Conservation (phyloP, 1,284 basidiomycete species). For the Volvariella surrecta region DNA sequence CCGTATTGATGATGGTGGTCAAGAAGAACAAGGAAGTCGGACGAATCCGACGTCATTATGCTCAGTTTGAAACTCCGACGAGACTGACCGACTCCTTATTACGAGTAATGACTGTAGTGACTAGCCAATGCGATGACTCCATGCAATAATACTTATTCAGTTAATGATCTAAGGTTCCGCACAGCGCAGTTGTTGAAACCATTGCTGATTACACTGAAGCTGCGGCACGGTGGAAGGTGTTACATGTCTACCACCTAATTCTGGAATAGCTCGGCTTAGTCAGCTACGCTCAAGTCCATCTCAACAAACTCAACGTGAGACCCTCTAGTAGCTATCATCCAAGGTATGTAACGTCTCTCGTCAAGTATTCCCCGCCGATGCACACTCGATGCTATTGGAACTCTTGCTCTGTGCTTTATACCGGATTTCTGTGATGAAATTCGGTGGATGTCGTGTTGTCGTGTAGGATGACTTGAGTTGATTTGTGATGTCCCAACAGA, state of each 20-base stretch:
- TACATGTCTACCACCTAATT: too few relatives aligned
- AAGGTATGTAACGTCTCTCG: constrained; percentile 25
- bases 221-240: too few relatives aligned
- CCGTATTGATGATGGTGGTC: constrained; percentile 29
- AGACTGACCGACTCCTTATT: too few relatives aligned
- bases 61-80: constrained; percentile 26
- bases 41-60: constrained; percentile 16
- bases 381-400: too few relatives aligned
- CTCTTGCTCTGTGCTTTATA: too few relatives aligned
- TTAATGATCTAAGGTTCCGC: too few relatives aligned
- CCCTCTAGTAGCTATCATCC: constrained; percentile 26
- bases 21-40: constrained; percentile 17
- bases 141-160: too few relatives aligned
- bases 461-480: constrained; percentile 20
- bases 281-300: constrained; percentile 14
- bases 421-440: constrained; percentile 10
- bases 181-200: too few relatives aligned
- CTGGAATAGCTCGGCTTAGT: too few relatives aligned
- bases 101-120: too few relatives aligned
- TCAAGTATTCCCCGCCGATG: constrained; percentile 9
- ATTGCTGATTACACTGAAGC: too few relatives aligned
- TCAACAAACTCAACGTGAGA: constrained; percentile 16
- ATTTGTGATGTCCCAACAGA: constrained; percentile 36
- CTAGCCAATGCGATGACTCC: constrained; percentile 10
- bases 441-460: constrained; percentile 26